A percentile compares a stretch with the other conserved stretches of the same genome.
Conservation (phyloP, 108 stramenopile species). For the Nitzschia putrida region DNA sequence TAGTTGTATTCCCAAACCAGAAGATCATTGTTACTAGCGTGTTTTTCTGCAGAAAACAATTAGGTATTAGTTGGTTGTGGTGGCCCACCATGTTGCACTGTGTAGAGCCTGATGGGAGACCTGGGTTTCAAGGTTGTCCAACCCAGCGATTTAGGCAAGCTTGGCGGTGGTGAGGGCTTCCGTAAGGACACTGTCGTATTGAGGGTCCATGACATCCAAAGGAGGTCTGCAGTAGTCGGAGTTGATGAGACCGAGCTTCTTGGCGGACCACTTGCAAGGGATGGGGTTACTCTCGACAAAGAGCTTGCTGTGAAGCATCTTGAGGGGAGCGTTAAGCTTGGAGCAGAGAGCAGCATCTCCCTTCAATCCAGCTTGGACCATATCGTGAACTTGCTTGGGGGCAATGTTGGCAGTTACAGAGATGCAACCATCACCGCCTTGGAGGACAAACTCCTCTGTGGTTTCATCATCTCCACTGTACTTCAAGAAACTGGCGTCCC, state of each 20-base stretch:
- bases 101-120: too few relatives aligned
- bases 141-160: neutral
- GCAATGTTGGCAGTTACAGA: slow-evolving; percentile 89
- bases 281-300: slow-evolving; percentile 89
- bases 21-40: too few relatives aligned
- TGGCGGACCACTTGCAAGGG: slow-evolving; percentile 76
- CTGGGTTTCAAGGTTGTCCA: too few relatives aligned
- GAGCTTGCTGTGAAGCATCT: slow-evolving; percentile 63
- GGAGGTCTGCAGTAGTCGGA: slow-evolving; percentile 65
- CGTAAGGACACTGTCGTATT: slow-evolving; percentile 53
- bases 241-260: slow-evolving; percentile 52
- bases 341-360: slow-evolving; percentile 56
- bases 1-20: too few relatives aligned
- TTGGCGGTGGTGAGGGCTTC: slow-evolving; percentile 39
- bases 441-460: slow-evolving; percentile 72
- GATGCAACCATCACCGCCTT: slow-evolving; percentile 91
- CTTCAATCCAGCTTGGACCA: slow-evolving; percentile 61
- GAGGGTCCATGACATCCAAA: slow-evolving; percentile 58
- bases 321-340: slow-evolving; percentile 61
- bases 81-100: too few relatives aligned
- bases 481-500: slow-evolving; percentile 58
- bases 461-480: slow-evolving; percentile 91
- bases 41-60: too few relatives aligned
- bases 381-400: slow-evolving; percentile 62
- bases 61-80: too few relatives aligned